Conservation (phyloP, 83 land plant genomes). For the Picea mariana region DNA sequence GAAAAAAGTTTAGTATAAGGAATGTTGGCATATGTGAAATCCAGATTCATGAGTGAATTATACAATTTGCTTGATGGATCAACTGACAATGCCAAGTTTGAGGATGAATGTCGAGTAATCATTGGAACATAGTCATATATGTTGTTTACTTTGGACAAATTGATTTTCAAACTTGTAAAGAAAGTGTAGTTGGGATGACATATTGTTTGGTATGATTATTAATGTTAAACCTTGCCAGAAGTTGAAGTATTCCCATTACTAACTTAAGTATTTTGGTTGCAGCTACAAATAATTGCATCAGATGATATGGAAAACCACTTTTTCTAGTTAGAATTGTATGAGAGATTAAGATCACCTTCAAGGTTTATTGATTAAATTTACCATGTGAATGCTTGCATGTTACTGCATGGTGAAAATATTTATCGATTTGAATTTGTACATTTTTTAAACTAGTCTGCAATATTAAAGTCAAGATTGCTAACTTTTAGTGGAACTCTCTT, state of each 20-base stretch:
- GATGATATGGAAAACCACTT: slow-evolving; percentile 86
- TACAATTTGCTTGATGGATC: slow-evolving; percentile 83
- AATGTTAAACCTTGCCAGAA: not conserved
- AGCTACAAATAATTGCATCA: slow-evolving; percentile 74
- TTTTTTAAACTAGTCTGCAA: slow-evolving; percentile 15
- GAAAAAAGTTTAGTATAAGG: no score
- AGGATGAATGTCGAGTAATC: slow-evolving; percentile 37
- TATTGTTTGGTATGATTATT: not conserved
- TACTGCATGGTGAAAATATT: slow-evolving; percentile 76
- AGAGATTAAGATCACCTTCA: slow-evolving; percentile 56
- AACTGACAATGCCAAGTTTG: slow-evolving; percentile 86
- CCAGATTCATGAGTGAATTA: slow-evolving; percentile 68
- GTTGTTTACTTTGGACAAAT: slow-evolving; percentile 86
- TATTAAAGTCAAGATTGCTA: slow-evolving; percentile 24
- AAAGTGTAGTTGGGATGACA: slow-evolving; percentile 33
- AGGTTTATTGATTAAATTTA: slow-evolving; percentile 78
- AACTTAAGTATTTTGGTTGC: slow-evolving; percentile 8
- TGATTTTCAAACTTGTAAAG: slow-evolving; percentile 85
- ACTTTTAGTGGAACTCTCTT: slow-evolving; percentile 16
- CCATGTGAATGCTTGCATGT: slow-evolving; percentile 78
- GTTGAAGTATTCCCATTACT: not conserved
- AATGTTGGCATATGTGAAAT: no score
- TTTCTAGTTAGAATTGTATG: slow-evolving; percentile 72
- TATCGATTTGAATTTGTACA: slow-evolving; percentile 85
- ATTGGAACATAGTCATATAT: slow-evolving; percentile 96